Evolutionary conservation across 306 rosid species (phyloP).

Genomic region (Quercus cerris): DNA sequence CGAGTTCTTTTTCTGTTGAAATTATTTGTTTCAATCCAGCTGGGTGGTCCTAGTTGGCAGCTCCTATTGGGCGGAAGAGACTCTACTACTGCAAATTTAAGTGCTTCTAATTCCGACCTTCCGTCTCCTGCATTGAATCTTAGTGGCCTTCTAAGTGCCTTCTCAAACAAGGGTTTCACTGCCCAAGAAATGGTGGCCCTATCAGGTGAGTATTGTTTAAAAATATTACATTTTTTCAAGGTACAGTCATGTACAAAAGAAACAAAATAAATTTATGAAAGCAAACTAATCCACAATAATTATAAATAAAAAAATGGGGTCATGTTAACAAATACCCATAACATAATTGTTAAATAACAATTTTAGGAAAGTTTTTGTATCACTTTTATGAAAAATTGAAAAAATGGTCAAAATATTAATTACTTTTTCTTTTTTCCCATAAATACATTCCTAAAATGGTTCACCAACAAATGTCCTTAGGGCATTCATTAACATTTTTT

Average conservation of each 20-base stretch:
- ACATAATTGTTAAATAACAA: no score
- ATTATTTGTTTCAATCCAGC: not conserved
- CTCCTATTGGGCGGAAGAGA: conserved; percentile 70
- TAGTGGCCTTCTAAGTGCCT: conserved; percentile 36
- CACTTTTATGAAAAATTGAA: no score
- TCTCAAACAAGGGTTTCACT: conserved; percentile 57
- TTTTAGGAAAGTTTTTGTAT: no score
- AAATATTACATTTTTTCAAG: no score
- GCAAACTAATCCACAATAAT: no score
- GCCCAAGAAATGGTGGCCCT: conserved; percentile 63
- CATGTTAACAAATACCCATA: no score
- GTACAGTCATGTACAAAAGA: not conserved
- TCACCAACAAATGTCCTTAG: no score
- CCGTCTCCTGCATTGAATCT: conserved; percentile 41
- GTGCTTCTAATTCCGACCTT: conserved; percentile 45
- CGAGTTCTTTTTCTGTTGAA: not conserved
- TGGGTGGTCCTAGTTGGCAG: conserved; percentile 32
- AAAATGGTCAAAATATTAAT: no score
- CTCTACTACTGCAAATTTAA: conserved; percentile 61
- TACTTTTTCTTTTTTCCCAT: no score
- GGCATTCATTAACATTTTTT: no score
- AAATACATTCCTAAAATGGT: no score
- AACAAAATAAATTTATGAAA: not conserved
- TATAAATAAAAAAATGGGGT: no score
- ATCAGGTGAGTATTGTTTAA: conserved; percentile 33